Evolutionary conservation across 2,329 filamentous ascomycete species (phyloP), one percentile per base, ranked within the genome.

Genomic region (Aspergillus terreus): DNA sequence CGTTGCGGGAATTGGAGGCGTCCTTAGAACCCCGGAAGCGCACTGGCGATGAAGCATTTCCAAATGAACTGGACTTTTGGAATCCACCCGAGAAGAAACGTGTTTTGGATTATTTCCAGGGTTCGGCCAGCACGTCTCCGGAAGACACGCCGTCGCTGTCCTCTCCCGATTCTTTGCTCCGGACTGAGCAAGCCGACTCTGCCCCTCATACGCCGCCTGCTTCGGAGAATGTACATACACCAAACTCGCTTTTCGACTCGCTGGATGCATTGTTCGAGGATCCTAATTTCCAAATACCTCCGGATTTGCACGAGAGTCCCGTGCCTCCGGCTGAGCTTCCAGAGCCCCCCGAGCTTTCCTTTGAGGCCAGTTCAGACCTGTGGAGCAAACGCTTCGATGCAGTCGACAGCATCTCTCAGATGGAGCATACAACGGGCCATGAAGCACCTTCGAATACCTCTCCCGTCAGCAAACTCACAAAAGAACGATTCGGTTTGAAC

Each of bases 21-120:
- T 44, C 46, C 10, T 56, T 58, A 3, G 35, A n/a, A 10, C 57
- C 58, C 36, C 57, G 51, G 33, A 67, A 68, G 49, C 63, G 64
- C 17, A 36, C 51, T 17, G 54, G 55, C 12, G 58, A 62, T 14
- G 57, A 62, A 17, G 58, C 61, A 6, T 64, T 64, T 30, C 14
- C 44, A 10, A 53, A 47, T 27, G 61, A 61, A 10, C 46, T 49
- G 15, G 44, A 51, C 11, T 17, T 46, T n/a, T 58, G 48, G 53
- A 42, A 42, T 15, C 50, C 46, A n/a, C 49, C 53, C 17, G 58
- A 53, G 23, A 65, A 65, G 46, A 58, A 53, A 47, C 58, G 48
- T 27, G 42, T 51, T 15, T 11, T 58, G 4, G 52, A 61, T 17
- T 42, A 3, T 23, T 6, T 27, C 35, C 12, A 40, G 36, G 5